Base-by-base conservation (phyloP, 371 early-diverging fungal species). In the Mucor velutinosus region DNA sequence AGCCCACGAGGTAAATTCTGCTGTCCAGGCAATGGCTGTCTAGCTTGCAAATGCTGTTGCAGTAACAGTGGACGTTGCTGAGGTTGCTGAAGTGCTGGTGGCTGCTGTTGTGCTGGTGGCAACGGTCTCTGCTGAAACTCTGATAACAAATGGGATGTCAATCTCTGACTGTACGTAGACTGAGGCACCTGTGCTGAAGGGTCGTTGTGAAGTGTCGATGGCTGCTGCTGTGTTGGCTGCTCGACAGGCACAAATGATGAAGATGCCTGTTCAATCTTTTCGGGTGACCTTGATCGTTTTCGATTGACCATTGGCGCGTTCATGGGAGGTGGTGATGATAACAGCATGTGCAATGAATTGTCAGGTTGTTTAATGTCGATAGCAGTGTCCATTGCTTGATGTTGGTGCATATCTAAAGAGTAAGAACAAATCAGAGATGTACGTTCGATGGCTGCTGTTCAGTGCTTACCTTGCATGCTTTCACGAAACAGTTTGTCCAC, bases 401-500 rank as follows among this genome's bases (percentile, higher is more conserved):
- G 53, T 29, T 56, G 65, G n/a, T 57, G 41, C 11, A 39, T 37
- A 43, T 57, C 39, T 55, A 45, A 5, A 19, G 29, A 56, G 30
- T 1, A 25, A 30, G 12, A 57, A 14, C 4, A 55, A 11, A 21
- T 21, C 10, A 21, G 37, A 17, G 2, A 21, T 37, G 5, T 12
- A 30, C 41, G 7, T 29, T 37, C n/a, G 3, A 29, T 37, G 6
- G 3, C 5, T 21, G 35, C 29, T 4, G 59, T 41, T 15, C 30
- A 15, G 14, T 41, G 33, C 14, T 57, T 62, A 69, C 73, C 69
- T 66, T 76, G 73, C 65, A 76, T 70, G 45, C 71, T 76, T 51
- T 76, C 73, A 57, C 73, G 73, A 67, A 79, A 74, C 21, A 79
- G 58, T 39, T 76, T 72, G 33, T 79, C 76, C 12, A 79, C 76